Evolutionary conservation across 768 basidiomycete species (phyloP).

Genomic region (Mycena vulgaris): DNA sequence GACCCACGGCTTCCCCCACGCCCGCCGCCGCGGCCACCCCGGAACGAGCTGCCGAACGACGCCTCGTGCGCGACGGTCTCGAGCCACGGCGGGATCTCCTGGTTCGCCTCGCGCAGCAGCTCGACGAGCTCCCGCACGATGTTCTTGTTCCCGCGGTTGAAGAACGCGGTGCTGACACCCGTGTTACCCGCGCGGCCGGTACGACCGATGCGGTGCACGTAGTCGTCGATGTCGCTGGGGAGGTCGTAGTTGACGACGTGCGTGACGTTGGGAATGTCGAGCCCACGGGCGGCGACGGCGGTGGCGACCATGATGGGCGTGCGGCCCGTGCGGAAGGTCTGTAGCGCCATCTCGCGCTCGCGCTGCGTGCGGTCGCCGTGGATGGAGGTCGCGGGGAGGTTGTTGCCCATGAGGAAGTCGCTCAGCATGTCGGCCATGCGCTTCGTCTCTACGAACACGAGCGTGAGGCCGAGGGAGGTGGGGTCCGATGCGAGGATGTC

Average conservation of each 20-base stretch:
- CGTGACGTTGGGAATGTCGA: slow-evolving; percentile 99
- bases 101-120: slow-evolving; percentile 95
- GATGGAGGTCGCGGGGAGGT: slow-evolving; percentile 94
- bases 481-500: slow-evolving; percentile 91
- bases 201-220: slow-evolving; percentile 98
- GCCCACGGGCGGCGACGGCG: slow-evolving; percentile 97
- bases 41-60: slow-evolving; percentile 74
- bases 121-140: slow-evolving; percentile 95
- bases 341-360: slow-evolving; percentile 95
- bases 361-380: slow-evolving; percentile 98
- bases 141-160: slow-evolving; percentile 93
- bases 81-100: slow-evolving; percentile 94
- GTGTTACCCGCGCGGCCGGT: slow-evolving; percentile 99
- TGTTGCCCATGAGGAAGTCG: slow-evolving; percentile 90
- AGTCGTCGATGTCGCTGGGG: slow-evolving; percentile 98
- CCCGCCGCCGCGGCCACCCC: slow-evolving; percentile 69
- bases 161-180: slow-evolving; percentile 96
- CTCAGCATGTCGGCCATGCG: slow-evolving; percentile 99
- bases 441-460: slow-evolving; percentile 99
- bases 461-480: slow-evolving; percentile 77
- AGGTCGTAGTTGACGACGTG: slow-evolving; percentile 99
- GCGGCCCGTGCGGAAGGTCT: slow-evolving; percentile 94
- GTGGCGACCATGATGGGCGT: slow-evolving; percentile 98
- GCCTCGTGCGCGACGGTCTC: slow-evolving; percentile 89
- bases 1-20: slow-evolving; percentile 70